phyloP scores from a whole-genome alignment of 495 filamentous ascomycete genomes.

The Podospora comata region DNA sequence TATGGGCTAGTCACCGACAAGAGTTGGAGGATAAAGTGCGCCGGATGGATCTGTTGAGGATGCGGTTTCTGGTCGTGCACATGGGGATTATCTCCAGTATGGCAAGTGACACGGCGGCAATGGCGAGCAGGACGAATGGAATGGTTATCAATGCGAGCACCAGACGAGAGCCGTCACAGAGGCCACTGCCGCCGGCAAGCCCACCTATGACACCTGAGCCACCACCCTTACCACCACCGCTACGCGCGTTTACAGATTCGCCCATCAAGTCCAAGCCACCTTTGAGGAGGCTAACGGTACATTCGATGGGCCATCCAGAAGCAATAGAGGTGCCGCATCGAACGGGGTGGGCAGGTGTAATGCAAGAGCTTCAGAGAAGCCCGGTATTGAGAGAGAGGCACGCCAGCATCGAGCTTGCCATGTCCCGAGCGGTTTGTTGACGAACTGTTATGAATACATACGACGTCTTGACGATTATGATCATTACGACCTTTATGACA shows the following conservation, averaged over 20 bases:
- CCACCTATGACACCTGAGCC: slow-evolving; percentile 17
- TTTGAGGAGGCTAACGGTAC: slow-evolving; percentile 43
- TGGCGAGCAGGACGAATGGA: slow-evolving; percentile 38
- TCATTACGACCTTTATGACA: background rate
- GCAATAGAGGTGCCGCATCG: slow-evolving; percentile 36
- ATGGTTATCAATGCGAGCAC: slow-evolving; percentile 16
- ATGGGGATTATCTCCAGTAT: slow-evolving; percentile 50
- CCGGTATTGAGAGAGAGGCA: slow-evolving; percentile 51
- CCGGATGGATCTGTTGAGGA: slow-evolving; percentile 57
- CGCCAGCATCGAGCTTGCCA: slow-evolving; percentile 49
- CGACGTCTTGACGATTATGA: background rate
- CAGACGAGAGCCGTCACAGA: background rate
- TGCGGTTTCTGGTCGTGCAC: slow-evolving; percentile 56
- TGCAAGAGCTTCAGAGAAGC: slow-evolving; percentile 50
- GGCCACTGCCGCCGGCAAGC: slow-evolving; percentile 1
- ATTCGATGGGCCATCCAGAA: slow-evolving; percentile 43
- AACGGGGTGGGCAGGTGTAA: slow-evolving; percentile 52
- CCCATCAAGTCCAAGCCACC: slow-evolving; percentile 41
- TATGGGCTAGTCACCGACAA: slow-evolving; percentile 47
- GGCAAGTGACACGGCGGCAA: slow-evolving; percentile 30
- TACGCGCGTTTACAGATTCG: slow-evolving; percentile 34
- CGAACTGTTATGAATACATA: slow-evolving; percentile 3
- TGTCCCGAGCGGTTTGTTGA: slow-evolving; percentile 30
- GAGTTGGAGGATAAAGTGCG: slow-evolving; percentile 51
- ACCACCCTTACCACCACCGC: slow-evolving; percentile 21